Evolutionary conservation across 2,329 filamentous ascomycete genomes (phyloP).

Genomic region (Chaetoscypha palmicola): DNA sequence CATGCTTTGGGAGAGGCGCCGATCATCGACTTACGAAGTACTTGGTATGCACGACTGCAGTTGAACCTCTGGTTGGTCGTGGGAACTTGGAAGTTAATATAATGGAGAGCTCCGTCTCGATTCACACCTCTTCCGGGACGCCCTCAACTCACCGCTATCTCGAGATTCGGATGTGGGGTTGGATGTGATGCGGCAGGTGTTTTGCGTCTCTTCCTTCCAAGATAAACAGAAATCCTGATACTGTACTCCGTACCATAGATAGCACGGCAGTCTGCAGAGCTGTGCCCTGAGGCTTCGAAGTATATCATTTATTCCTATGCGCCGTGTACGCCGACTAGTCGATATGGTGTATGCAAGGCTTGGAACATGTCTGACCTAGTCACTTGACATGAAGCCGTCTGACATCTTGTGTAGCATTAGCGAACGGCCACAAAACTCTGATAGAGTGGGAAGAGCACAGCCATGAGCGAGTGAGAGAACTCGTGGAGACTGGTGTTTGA

Average conservation of each 20-base stretch:
- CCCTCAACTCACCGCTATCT: conserved; percentile 2
- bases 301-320: background rate
- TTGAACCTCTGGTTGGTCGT: background rate
- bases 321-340: background rate
- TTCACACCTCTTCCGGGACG: background rate
- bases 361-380: no score
- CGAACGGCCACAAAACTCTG: background rate
- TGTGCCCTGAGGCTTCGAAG: no score
- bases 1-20: conserved; percentile 1
- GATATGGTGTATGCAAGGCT: no score
- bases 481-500: background rate
- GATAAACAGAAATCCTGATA: background rate
- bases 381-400: no score
- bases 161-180: background rate
- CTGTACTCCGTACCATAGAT: no score
- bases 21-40: background rate
- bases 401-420: background rate
- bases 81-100: background rate
- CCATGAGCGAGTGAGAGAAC: no score
- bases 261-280: no score
- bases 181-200: background rate
- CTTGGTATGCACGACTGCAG: background rate
- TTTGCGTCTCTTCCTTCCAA: background rate
- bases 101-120: background rate
- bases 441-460: background rate